Evolutionary conservation across 2,329 filamentous ascomycete genomes (phyloP).

Genomic region (Monilinia fructicola): DNA sequence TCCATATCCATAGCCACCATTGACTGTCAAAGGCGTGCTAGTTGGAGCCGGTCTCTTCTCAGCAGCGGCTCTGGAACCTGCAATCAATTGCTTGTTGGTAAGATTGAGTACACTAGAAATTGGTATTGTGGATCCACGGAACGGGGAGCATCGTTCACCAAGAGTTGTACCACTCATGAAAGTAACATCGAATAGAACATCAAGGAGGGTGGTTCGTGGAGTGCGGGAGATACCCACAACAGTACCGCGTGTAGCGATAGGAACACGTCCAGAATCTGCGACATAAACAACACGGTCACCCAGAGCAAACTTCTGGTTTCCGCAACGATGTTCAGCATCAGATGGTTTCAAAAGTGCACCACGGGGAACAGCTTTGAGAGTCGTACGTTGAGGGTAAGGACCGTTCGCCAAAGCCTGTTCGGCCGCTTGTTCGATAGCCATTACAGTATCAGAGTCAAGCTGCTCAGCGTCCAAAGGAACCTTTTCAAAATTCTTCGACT

Average conservation of each 20-base stretch:
- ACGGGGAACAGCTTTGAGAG: slow-evolving; percentile 77
- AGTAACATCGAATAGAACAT: slow-evolving; percentile 88
- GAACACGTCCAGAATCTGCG: slow-evolving; percentile 89
- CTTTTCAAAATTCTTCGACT: slow-evolving; percentile 88
- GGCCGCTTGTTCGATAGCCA: slow-evolving; percentile 72
- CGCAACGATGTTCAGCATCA: slow-evolving; percentile 90
- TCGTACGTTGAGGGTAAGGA: slow-evolving; percentile 60
- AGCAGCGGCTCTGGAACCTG: slow-evolving; percentile 58
- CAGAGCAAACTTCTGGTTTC: slow-evolving; percentile 77
- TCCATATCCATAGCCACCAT: slow-evolving; percentile 56
- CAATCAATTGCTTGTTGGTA: slow-evolving; percentile 76
- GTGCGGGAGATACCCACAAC: slow-evolving; percentile 94
- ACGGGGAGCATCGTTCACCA: slow-evolving; percentile 84
- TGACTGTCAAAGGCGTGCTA: slow-evolving; percentile 52
- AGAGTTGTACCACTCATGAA: slow-evolving; percentile 98
- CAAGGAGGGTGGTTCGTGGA: slow-evolving; percentile 75
- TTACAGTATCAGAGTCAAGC: slow-evolving; percentile 86
- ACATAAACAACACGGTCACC: slow-evolving; percentile 94
- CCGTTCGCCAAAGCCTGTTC: slow-evolving; percentile 59
- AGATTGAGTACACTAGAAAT: slow-evolving; percentile 88
- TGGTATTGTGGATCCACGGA: slow-evolving; percentile 90
- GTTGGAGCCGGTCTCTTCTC: slow-evolving; percentile 53
- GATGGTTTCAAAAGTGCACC: slow-evolving; percentile 87
- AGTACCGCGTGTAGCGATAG: slow-evolving; percentile 86
- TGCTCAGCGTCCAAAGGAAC: slow-evolving; percentile 97